phyloP scores from a whole-genome alignment of 371 early-diverging fungal species.

The Actinomortierella wolfii region DNA sequence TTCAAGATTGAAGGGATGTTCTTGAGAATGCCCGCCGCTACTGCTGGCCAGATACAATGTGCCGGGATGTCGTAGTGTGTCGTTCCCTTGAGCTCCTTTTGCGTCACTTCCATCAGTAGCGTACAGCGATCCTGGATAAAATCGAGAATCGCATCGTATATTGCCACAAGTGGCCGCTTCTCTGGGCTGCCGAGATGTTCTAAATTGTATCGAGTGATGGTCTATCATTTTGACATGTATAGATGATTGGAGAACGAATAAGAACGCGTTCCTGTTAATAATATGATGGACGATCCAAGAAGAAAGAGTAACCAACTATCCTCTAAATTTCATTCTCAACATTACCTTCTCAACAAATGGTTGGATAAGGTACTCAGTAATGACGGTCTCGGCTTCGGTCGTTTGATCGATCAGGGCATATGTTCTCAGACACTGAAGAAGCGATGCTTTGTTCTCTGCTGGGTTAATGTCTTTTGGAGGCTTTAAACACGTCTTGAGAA shows the following conservation, averaged over 20 bases:
- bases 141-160: conserved; percentile 62
- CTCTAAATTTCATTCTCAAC: conserved; percentile 5
- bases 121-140: conserved; percentile 60
- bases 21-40: conserved; percentile 55
- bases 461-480: conserved; percentile 52
- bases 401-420: conserved; percentile 79
- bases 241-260: no score
- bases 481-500: conserved; percentile 52
- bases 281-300: no score
- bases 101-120: conserved; percentile 64
- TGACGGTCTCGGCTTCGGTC: conserved; percentile 68
- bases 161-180: conserved; percentile 50
- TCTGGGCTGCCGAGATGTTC: neutral
- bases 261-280: no score
- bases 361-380: conserved; percentile 59
- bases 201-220: conserved; percentile 25
- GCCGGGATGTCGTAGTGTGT: conserved; percentile 66
- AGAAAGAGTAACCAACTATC: no score
- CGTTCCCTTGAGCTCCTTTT: conserved; percentile 68
- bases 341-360: conserved; percentile 62
- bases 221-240: no score
- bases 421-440: conserved; percentile 73
- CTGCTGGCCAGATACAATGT: conserved; percentile 68
- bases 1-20: conserved; percentile 63
- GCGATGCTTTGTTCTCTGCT: conserved; percentile 53